Evolutionary conservation across 1,284 basidiomycete species (phyloP).

Genomic region (Moesziomyces sp.): DNA sequence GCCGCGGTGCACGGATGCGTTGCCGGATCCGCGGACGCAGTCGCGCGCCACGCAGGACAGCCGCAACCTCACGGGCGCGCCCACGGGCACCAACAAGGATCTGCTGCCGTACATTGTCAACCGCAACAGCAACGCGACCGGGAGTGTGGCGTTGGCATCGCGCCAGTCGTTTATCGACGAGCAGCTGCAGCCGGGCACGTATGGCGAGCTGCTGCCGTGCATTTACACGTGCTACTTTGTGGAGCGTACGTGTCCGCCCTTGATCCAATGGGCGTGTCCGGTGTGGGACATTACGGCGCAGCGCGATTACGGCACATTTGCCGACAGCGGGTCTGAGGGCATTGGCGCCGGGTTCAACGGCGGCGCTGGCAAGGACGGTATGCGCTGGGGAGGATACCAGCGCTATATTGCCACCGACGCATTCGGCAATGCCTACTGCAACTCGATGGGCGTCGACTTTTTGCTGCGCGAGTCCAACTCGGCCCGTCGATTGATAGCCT

Average conservation of each 20-base stretch:
- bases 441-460: slow-evolving; percentile 62
- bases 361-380: slow-evolving; percentile 55
- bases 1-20: slow-evolving; percentile 68
- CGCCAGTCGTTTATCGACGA: slow-evolving; percentile 60
- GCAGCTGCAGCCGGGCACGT: slow-evolving; percentile 49
- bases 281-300: slow-evolving; percentile 64
- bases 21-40: slow-evolving; percentile 39
- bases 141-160: slow-evolving; percentile 23
- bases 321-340: slow-evolving; percentile 55
- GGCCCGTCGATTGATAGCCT: neutral
- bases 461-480: slow-evolving; percentile 47
- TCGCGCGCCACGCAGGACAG: slow-evolving; percentile 56
- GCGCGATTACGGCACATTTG: slow-evolving; percentile 66
- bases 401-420: slow-evolving; percentile 63
- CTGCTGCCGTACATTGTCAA: slow-evolving; percentile 65
- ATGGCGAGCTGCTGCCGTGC: slow-evolving; percentile 66
- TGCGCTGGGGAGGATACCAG: slow-evolving; percentile 60
- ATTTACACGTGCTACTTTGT: slow-evolving; percentile 65
- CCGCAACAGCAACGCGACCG: slow-evolving; percentile 39
- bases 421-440: slow-evolving; percentile 65
- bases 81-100: slow-evolving; percentile 49
- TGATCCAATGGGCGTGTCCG: slow-evolving; percentile 63
- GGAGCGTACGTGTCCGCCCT: slow-evolving; percentile 58
- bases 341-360: slow-evolving; percentile 60
- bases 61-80: slow-evolving; percentile 50